Evolutionary conservation across 257 asterid genomes (phyloP), one percentile per base, ranked within the genome.

Genomic region (Petunia secreta): DNA sequence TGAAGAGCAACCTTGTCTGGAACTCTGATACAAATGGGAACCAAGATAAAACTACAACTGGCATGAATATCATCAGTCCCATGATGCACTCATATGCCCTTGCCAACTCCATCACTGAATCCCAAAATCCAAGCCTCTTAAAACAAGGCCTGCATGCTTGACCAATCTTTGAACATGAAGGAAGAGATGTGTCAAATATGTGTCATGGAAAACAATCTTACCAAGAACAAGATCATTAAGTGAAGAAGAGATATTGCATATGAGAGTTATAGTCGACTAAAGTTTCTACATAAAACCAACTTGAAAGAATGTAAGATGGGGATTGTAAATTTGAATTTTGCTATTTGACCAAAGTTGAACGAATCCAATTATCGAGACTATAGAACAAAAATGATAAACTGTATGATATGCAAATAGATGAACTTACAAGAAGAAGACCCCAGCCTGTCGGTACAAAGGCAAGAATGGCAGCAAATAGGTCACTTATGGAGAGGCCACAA

Each of bases 361-460:
- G 11, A 48, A 71, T 43, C 44, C 34, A 25, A 71, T 48, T 71
- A 73, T 62, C 63, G 36, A 73, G 63, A 34, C 9, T 46, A 36
- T 13, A 13, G 14, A 73, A 34, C 36, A 50, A 1, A 36, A 73
- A 73, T 2, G 54, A 59, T 36, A 34, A 6, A 7, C 16, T 13
- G 1, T 34, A 11, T 3, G 76, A 4, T 2, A 34, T 0, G 67
- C 14, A 68, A 34, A 69, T 11, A 78, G 50, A 41, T 60, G 64
- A 62, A 86, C 89, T 86, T 84, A 95, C 99, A 79, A 90, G 90
- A 83, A 96, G 91, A 85, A 96, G 81, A 81, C 97, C 99, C 99
- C 99, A 96, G 53, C 99, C 99, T 1, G 99, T 91, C 53, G 99
- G 99, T 91, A 91, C 88, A 92, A 96, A 96, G 81, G 98, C 99